Percentiles rank a stretch among this genome's conserved stretches.
These are phyloP conservation scores for Cytauxzoon felis DNA, from an alignment of 169 alveolate genomes.

Conservation along the genomic window DNA sequence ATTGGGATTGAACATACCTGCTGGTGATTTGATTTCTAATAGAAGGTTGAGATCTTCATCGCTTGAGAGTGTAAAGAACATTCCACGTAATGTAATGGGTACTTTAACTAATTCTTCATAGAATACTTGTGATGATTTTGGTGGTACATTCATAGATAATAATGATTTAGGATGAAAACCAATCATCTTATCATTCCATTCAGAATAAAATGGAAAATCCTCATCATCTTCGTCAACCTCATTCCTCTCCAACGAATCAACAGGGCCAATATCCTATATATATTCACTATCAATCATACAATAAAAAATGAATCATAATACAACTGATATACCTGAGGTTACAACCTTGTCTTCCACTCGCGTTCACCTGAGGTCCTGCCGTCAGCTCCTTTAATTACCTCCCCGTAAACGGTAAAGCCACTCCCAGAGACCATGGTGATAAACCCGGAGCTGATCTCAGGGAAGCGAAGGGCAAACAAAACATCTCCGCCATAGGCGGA, in stretches of 20 bases:
- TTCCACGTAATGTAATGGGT: slow-evolving; percentile 55
- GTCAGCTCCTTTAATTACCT: too few relatives aligned
- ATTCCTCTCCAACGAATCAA: slow-evolving; percentile 49
- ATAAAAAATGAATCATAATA: too few relatives aligned
- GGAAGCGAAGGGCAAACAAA: too few relatives aligned
- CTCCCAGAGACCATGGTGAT: too few relatives aligned
- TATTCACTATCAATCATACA: neutral
- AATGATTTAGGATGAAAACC: slow-evolving; percentile 57
- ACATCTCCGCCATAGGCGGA: too few relatives aligned
- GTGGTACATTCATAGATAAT: slow-evolving; percentile 27
- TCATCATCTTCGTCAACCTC: slow-evolving; percentile 37
- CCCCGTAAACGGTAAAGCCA: too few relatives aligned
- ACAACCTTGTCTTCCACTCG: too few relatives aligned
- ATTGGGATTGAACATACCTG: slow-evolving; percentile 17
- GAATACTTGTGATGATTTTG: slow-evolving; percentile 38
- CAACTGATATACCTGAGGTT: too few relatives aligned
- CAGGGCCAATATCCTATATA: slow-evolving; percentile 30
- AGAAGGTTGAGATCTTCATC: slow-evolving; percentile 33
- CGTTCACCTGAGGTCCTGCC: too few relatives aligned
- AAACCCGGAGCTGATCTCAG: too few relatives aligned
- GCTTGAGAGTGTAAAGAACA: slow-evolving; percentile 51
- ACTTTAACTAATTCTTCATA: slow-evolving; percentile 41
- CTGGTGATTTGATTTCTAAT: slow-evolving; percentile 44
- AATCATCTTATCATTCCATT: slow-evolving; percentile 59
- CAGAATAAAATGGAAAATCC: slow-evolving; percentile 30